These are phyloP conservation scores for Aspergillus pseudoterreus DNA, from an alignment of 2,329 filamentous ascomycete species.

Conservation along the genomic window DNA sequence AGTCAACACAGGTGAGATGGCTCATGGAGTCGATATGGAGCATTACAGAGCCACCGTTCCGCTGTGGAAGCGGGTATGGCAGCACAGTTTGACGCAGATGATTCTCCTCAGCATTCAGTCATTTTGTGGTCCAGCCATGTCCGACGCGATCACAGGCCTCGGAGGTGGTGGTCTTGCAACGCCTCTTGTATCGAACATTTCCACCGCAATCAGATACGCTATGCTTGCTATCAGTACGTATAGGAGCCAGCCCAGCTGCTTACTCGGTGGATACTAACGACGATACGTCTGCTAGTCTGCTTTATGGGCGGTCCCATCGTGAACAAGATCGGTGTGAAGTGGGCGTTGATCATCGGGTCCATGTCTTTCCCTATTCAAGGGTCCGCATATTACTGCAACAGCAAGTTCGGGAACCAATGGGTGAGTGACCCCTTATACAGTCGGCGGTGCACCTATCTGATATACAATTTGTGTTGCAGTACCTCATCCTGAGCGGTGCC, in stretches of 20 bases:
- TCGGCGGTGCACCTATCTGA: no score
- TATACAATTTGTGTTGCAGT: constrained; percentile 18
- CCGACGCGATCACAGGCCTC: constrained; percentile 39
- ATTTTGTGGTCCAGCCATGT: constrained; percentile 43
- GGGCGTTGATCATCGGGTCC: constrained; percentile 43
- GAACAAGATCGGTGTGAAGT: constrained; percentile 47
- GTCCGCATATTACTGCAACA: constrained; percentile 49
- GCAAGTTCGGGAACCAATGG: constrained; percentile 49
- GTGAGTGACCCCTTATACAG: constrained; percentile 23
- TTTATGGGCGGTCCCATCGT: constrained; percentile 44
- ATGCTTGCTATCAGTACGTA: constrained; percentile 27
- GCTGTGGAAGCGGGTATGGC: constrained; percentile 44
- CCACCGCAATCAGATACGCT: constrained; percentile 28
- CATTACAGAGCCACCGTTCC: constrained; percentile 19
- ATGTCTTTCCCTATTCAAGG: constrained; percentile 45
- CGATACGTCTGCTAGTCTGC: constrained; percentile 23
- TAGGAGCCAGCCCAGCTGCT: no score
- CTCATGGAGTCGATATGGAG: constrained; percentile 35
- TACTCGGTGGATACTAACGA: no score
- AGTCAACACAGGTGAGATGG: not conserved
- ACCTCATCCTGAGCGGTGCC: constrained; percentile 40
- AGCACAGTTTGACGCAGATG: constrained; percentile 50
- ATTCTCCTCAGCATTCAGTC: constrained; percentile 46
- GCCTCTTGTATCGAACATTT: constrained; percentile 42
- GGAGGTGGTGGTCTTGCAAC: constrained; percentile 46